Conservation (phyloP, 805 yeast species). For the Scheffersomyces lignosus region DNA sequence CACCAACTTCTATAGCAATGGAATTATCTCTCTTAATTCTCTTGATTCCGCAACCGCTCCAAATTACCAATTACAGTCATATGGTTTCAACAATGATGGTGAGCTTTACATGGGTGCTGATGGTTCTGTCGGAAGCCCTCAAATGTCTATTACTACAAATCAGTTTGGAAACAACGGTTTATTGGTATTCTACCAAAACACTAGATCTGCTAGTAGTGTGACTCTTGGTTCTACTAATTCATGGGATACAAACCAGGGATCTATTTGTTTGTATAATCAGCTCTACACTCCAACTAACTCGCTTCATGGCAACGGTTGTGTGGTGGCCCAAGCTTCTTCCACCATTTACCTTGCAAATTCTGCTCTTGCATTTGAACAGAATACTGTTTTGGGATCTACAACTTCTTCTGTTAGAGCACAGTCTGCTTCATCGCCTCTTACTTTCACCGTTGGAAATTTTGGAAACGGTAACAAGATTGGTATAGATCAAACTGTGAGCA, state of each 20-base stretch:
- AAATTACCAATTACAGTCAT: constrained; percentile 15
- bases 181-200: constrained; percentile 13
- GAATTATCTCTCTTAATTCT: constrained; percentile 24
- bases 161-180: constrained; percentile 19
- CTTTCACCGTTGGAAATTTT: constrained; percentile 23
- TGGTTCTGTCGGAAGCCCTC: constrained; percentile 16
- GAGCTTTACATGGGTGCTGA: constrained; percentile 21
- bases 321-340: constrained; percentile 15
- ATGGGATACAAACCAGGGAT: constrained; percentile 23
- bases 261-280: constrained; percentile 25
- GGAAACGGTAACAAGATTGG: constrained; percentile 25
- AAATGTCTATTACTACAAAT: constrained; percentile 12
- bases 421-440: constrained; percentile 12
- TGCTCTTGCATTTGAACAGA: constrained; percentile 10
- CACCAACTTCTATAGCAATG: constrained; percentile 12
- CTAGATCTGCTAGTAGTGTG: constrained; percentile 12
- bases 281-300: constrained; percentile 20
- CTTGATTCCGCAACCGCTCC: constrained; percentile 15
- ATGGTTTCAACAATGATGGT: constrained; percentile 23
- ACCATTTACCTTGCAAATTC: constrained; percentile 15
- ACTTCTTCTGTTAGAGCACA: constrained; percentile 17
- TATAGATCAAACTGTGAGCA: too few relatives aligned
- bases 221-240: constrained; percentile 14
- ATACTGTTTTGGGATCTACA: constrained; percentile 16
- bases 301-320: constrained; percentile 27